Percentiles rank a stretch among this genome's conserved stretches.
These are phyloP conservation scores for Rossbeevera mucosa DNA, from an alignment of 768 basidiomycete species.

Conservation along the genomic window DNA sequence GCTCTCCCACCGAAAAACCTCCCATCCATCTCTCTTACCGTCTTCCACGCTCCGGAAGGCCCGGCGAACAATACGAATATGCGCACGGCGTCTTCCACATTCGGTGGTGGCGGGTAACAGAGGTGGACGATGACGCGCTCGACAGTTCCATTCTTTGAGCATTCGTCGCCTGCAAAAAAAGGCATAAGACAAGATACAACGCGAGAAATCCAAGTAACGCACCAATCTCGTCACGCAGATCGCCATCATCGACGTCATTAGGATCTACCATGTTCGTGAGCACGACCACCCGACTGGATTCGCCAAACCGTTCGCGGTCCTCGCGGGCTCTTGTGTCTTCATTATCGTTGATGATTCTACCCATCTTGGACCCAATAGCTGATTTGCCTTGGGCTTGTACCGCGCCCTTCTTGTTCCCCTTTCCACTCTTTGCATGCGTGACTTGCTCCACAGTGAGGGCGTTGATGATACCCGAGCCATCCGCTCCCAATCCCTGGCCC, in stretches of 20 bases:
- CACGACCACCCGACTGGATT: conserved; percentile 85
- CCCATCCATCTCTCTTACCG: conserved; percentile 88
- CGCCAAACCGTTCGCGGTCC: conserved; percentile 79
- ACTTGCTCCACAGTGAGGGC: conserved; percentile 79
- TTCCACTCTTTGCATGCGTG: conserved; percentile 33
- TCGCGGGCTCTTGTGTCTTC: conserved; percentile 75
- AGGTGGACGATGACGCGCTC: conserved; percentile 85
- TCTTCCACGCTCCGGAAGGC: conserved; percentile 93
- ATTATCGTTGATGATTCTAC: conserved; percentile 86
- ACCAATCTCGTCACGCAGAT: conserved; percentile 87
- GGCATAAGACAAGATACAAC: neutral
- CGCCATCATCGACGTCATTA: conserved; percentile 82
- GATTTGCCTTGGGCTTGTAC: conserved; percentile 35
- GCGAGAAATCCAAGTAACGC: conserved; percentile 19
- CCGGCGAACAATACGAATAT: conserved; percentile 91
- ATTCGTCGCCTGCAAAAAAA: conserved; percentile 68
- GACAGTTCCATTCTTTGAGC: conserved; percentile 86
- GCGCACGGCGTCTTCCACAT: conserved; percentile 79
- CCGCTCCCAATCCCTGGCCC: conserved; percentile 85
- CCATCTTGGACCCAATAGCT: conserved; percentile 63
- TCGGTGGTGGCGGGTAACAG: conserved; percentile 58
- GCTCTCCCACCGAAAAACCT: conserved; percentile 85
- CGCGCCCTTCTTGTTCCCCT: conserved; percentile 34
- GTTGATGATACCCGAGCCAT: conserved; percentile 82
- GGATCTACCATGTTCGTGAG: conserved; percentile 85